phyloP scores from a whole-genome alignment of 345 rosid genomes.

The Punica granatum region DNA sequence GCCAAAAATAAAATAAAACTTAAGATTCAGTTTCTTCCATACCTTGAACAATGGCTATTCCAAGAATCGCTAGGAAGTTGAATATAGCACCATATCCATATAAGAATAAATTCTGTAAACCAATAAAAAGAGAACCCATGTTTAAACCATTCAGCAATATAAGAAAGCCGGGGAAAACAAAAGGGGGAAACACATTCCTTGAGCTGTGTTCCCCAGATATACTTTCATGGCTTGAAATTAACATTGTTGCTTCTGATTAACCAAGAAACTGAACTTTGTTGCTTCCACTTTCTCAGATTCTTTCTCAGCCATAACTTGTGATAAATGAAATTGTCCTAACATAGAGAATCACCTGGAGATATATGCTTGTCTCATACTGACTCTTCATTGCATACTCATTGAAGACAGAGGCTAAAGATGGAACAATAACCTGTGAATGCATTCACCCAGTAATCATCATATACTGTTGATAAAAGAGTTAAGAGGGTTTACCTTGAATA shows the following conservation, averaged over 20 bases:
- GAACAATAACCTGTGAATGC: conserved; percentile 38
- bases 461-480: not conserved
- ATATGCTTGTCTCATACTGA: conserved; percentile 51
- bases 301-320: not conserved
- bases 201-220: not conserved
- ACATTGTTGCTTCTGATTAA: no score
- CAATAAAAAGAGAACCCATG: not conserved
- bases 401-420: conserved; percentile 49
- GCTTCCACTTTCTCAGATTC: not conserved
- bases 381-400: conserved; percentile 59
- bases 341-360: conserved; percentile 52
- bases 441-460: not conserved
- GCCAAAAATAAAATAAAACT: not conserved
- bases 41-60: conserved; percentile 38
- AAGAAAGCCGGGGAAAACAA: not conserved
- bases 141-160: not conserved
- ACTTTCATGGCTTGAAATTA: not conserved
- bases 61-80: conserved; percentile 43
- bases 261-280: not conserved
- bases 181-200: not conserved
- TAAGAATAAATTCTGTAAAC: conserved; percentile 41
- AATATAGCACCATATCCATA: conserved; percentile 56
- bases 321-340: no score
- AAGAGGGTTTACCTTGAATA: not conserved
- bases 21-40: conserved; percentile 3